Base-by-base conservation (phyloP, 2,329 filamentous ascomycete genomes). In the Fusarium mundagurra region DNA sequence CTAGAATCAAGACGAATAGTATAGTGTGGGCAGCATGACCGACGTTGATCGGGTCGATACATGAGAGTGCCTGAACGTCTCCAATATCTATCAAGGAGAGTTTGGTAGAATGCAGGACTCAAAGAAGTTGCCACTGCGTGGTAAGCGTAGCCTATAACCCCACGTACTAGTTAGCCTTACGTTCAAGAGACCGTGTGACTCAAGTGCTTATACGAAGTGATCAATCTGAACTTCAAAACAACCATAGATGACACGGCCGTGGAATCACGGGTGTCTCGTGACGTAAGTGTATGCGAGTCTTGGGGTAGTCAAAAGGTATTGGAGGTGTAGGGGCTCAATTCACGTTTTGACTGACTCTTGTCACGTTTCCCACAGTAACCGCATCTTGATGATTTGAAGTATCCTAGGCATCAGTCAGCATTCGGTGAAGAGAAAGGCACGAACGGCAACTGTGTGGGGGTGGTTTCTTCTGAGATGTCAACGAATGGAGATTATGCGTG, bases 21-120 rank as follows among this genome's bases (percentile, higher is more conserved):
- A 81, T 96, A 98, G 80, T 98, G 95, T 50, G 95, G 95, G 82
- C 96, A 99, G 79, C 96, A 99, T 71, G 94, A 93, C 64, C 91
- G 87, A 67, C 88, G 88, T 77, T 94, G 91, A 81, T 96, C 92
- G 20, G 94, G 93, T 69, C 94, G 91, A 83, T 96, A 96, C 55
- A 96, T 85, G 14, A 94, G 85, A 34, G 84, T 90, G 22, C 89
- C 91, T 43, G 91, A 95, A 72, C 93, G 88, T 81, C 94, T 92
- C 93, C 93, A 96, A 71, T 92, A 93, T 73, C 92, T 89, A 81
- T 95, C 90, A 50, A 96, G 84, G 43, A 96, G 85, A 48, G 81
- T 84, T 80, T 96, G 92, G 77, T 96, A 96, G 77, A 93, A 90
- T 3, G 85, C 83, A 11, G 91, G 86, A 53, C 87, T 91, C 77